Evolutionary conservation across 768 basidiomycete genomes (phyloP), one percentile per base, ranked within the genome.

Genomic region (Naganishia randhawae): DNA sequence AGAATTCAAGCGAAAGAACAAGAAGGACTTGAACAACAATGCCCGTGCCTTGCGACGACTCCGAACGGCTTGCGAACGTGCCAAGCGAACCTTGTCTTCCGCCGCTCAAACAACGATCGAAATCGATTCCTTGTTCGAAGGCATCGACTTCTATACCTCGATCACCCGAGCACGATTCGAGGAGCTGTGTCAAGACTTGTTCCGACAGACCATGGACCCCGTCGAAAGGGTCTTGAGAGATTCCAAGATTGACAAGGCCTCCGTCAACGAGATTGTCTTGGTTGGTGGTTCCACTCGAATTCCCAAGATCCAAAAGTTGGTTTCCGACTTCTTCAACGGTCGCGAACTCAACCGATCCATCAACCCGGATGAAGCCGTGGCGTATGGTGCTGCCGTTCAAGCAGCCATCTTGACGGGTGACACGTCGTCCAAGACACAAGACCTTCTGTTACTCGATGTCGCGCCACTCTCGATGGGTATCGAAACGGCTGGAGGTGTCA

Each of bases 331-430:
- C 85, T 99, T 98, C 82, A 88, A 86, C 73, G 89, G 92, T 79
- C 96, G 91, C 84, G 95, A 97, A 80, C 93, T 93, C 63, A 94
- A 94, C 71, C 94, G 92, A 85, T 78, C 78, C 37, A 99, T 97
- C 84, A 97, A 99, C 85, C 93, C 94, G 63, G 95, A 99, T 81
- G 95, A 99, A 84, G 95, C 95, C 71, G 95, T 99, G 73, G 93
- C 95, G 52, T 97, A 96, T 76, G 95, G 95, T 85, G 95, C 95
- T 71, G 95, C 95, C 65, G 92, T 98, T 73, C 95, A 99, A 82
- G 95, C 91, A 82, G 95, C 92, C 83, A 95, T 99, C 75, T 90
- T 99, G 72, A 89, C 93, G 54, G 95, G 95, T 71, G 92, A 92
- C 81, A 95, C 93, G 31, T 96, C 95, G 76, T 89, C 91, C 78